Percentiles rank a stretch among this genome's conserved stretches.
Evolutionary conservation across 75 land plant species (phyloP).

Genomic region (Larix kaempferi): DNA sequence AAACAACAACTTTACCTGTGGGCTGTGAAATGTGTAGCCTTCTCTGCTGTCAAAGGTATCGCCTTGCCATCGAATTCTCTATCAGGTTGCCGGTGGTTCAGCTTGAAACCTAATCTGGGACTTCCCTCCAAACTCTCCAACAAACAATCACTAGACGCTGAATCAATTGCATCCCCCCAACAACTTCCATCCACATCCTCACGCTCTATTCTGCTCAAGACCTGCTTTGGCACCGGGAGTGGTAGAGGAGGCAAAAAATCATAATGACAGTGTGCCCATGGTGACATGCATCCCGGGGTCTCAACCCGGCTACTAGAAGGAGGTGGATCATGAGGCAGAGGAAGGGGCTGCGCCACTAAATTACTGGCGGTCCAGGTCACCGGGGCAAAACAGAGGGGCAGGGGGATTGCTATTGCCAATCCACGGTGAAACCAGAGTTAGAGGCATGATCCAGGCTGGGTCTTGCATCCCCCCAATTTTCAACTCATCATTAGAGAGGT

Average conservation of each 20-base stretch:
- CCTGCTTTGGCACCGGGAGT: conserved; percentile 3
- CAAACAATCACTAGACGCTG: neutral
- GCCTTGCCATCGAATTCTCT: neutral
- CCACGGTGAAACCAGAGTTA: neutral
- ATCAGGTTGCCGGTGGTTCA: neutral
- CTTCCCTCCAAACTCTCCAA: neutral
- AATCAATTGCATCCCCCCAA: too few relatives aligned
- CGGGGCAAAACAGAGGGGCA: neutral
- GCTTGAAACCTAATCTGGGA: neutral
- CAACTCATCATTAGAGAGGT: conserved; percentile 5
- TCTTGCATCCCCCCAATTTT: neutral
- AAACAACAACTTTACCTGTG: too few relatives aligned
- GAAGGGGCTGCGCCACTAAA: neutral
- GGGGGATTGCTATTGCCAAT: too few relatives aligned
- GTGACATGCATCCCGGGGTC: neutral
- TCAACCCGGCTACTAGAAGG: too few relatives aligned
- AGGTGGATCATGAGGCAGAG: neutral
- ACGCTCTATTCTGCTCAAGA: neutral
- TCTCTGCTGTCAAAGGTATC: too few relatives aligned
- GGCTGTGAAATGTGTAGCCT: too few relatives aligned
- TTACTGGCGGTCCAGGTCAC: neutral
- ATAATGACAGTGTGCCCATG: neutral
- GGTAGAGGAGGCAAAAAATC: neutral
- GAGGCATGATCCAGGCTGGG: neutral
- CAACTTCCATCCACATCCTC: neutral